Evolutionary conservation across 2,329 filamentous ascomycete species (phyloP), one percentile per base, ranked within the genome.

Genomic region (Purpureocillium takamizusanense): DNA sequence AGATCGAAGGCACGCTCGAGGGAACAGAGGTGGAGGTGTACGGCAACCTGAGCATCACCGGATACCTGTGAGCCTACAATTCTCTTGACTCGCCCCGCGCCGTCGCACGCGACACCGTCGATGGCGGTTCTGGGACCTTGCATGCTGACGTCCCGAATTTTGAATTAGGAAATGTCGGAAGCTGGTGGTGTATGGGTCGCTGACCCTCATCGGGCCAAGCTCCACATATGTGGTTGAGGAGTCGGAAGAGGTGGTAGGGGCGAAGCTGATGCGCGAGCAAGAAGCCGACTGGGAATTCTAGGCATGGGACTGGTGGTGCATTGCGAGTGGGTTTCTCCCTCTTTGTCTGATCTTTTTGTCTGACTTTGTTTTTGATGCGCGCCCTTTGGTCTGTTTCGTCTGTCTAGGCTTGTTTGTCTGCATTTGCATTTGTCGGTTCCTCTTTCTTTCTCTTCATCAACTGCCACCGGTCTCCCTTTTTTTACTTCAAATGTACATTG

Each of bases 1-100:
- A 55, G 36, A 48, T 71, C 17, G 53, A 56, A 10, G 68, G 68
- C 6, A 62, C 55, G 17, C 51, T 68, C 7, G 60, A 70, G 30
- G 65, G 59, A 10, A 51, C 56, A 4, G 62, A 65, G 21, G 49
- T 72, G 14, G 66, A 71, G 41, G 63, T 72, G 11, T 72, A 67
- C 49, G 68, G 68, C 7, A 65, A 65, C 36, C 50, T 70, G 31
- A 62, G 52, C 31, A 61, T 71, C 41, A 61, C 63, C 9, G 68
- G 68, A 36, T 62, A 60, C 41, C 43, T 70, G 67, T 70, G 45
- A 47, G 56, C 14, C 14, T n/a, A 11, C n/a, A 23, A 25, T 10
- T 10, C 21, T 10, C 21, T 25, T 25, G 6, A 25, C 10, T 5
- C 21, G 21, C 5, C 21, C 21, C 6, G 21, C 21, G 21, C 21